These are phyloP conservation scores for Seminavis robusta DNA, from an alignment of 108 stramenopile species.

Conservation along the genomic window DNA sequence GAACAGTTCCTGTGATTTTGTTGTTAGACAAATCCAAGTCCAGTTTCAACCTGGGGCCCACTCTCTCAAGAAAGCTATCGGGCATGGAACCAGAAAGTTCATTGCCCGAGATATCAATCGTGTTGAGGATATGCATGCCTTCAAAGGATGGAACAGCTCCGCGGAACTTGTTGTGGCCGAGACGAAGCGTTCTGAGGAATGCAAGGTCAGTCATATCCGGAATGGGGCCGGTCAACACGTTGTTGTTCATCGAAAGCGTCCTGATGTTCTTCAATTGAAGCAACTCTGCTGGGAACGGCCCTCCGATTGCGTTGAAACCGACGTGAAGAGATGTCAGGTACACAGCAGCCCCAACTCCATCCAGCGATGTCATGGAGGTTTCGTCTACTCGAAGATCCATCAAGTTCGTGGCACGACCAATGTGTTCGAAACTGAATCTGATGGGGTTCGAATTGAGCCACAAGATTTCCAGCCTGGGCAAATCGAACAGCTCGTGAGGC, in stretches of 20 bases:
- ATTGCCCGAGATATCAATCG: slow-evolving; percentile 19
- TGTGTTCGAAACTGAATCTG: slow-evolving; percentile 40
- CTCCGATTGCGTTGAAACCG: slow-evolving; percentile 40
- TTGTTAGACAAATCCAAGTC: slow-evolving; percentile 43
- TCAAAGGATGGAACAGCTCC: slow-evolving; percentile 23
- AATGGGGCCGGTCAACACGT: slow-evolving; percentile 22
- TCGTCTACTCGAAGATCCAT: slow-evolving; percentile 26
- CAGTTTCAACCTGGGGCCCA: slow-evolving; percentile 22
- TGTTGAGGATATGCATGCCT: slow-evolving; percentile 25
- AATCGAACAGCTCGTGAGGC: slow-evolving; percentile 43
- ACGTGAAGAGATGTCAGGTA: slow-evolving; percentile 41
- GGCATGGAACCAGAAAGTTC: slow-evolving; percentile 3
- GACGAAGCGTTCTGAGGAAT: slow-evolving; percentile 5
- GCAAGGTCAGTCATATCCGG: slow-evolving; percentile 10
- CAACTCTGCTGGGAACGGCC: slow-evolving; percentile 38
- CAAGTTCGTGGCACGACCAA: slow-evolving; percentile 41
- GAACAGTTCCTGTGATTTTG: slow-evolving; percentile 33
- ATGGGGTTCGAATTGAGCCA: slow-evolving; percentile 58
- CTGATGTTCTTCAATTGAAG: slow-evolving; percentile 36
- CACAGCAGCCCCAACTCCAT: slow-evolving; percentile 26
- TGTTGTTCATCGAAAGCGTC: slow-evolving; percentile 38
- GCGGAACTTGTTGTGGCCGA: slow-evolving; percentile 13
- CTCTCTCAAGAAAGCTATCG: slow-evolving; percentile 12
- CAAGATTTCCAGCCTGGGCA: slow-evolving; percentile 36
- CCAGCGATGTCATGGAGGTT: slow-evolving; percentile 32